Base-by-base conservation (phyloP, 805 yeast genomes). In the Zygoascus flipseniorum region DNA sequence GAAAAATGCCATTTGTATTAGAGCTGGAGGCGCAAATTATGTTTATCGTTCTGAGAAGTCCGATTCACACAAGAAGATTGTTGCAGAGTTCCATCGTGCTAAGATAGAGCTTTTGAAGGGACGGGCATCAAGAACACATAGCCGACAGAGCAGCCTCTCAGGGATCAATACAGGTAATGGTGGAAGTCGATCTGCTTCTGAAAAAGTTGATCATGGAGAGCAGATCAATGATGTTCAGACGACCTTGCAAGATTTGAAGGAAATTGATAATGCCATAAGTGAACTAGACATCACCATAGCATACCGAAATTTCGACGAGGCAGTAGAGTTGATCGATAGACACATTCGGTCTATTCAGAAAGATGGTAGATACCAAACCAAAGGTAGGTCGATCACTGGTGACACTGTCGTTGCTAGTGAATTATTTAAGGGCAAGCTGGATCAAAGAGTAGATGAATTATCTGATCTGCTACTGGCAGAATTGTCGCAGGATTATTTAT, bases 261-360 rank as follows among this genome's bases (percentile, higher is more conserved):
- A 69, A 31, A 70, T 82, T 13, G 89, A 84, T 60, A 85, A 82
- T 51, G 67, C 73, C 32, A 71, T 86, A 16, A 89, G 85, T 61
- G 88, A 84, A 52, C 74, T 85, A 43, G 93, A 86, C 63, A 79
- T 83, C 13, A 74, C 74, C 52, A 73, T 85, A 26, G 83, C 87
- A 10, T 83, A 85, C 60, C 76, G 79, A 51, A 74, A 76, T 52
- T 83, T 76, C 66, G 62, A 70, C 46, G 70, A 66, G 16, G 75
- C 81, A 0, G 75, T 75, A 2, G 71, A 66, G 2, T 55, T 64
- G n/a, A 41, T 49, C 26, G 47, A 41, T 11, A 41, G 52, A 10
- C 26, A 42, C 14, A 8, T 11, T 2, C 16, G 18, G 16, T 16
- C n/a, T 23, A 19, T 43, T n/a, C 44, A 35, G 41, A n/a, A 6